phyloP scores from a whole-genome alignment of 192 early-diverging fungal genomes.

The Rhizoclosmatium globosum region DNA sequence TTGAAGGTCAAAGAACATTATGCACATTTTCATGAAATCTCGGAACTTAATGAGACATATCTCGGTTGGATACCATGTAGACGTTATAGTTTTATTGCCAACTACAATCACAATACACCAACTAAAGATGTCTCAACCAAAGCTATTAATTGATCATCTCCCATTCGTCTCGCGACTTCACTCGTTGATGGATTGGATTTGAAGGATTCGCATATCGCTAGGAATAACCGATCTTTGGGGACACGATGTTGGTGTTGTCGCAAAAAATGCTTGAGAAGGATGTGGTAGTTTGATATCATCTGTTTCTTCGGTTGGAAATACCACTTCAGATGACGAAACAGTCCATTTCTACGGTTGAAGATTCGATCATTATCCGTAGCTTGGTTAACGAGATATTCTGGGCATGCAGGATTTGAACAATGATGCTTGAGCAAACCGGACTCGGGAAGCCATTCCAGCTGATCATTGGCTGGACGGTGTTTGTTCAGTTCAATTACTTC shows the following conservation, averaged over 20 bases:
- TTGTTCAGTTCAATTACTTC: neutral
- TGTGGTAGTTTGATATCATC: neutral
- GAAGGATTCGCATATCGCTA: neutral
- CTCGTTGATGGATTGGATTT: neutral
- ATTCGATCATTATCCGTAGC: conserved; percentile 10
- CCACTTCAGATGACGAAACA: conserved; percentile 16
- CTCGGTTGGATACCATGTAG: too few relatives aligned
- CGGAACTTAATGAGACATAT: too few relatives aligned
- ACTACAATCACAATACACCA: too few relatives aligned
- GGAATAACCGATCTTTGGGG: neutral
- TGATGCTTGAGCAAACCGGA: conserved; percentile 12
- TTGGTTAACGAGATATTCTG: conserved; percentile 21
- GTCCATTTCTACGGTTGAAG: neutral
- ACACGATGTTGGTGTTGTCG: neutral
- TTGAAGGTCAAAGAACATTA: too few relatives aligned
- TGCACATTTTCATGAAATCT: too few relatives aligned
- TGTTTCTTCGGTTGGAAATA: neutral
- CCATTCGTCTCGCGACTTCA: neutral
- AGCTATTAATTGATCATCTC: neutral
- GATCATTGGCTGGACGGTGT: neutral
- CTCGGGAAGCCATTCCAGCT: neutral
- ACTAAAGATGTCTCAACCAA: too few relatives aligned
- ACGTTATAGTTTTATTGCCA: too few relatives aligned
- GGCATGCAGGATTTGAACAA: neutral
- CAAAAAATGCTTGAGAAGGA: neutral